These are phyloP conservation scores for Dichotomopilus funicola DNA, from an alignment of 2,329 filamentous ascomycete genomes.

Conservation along the genomic window DNA sequence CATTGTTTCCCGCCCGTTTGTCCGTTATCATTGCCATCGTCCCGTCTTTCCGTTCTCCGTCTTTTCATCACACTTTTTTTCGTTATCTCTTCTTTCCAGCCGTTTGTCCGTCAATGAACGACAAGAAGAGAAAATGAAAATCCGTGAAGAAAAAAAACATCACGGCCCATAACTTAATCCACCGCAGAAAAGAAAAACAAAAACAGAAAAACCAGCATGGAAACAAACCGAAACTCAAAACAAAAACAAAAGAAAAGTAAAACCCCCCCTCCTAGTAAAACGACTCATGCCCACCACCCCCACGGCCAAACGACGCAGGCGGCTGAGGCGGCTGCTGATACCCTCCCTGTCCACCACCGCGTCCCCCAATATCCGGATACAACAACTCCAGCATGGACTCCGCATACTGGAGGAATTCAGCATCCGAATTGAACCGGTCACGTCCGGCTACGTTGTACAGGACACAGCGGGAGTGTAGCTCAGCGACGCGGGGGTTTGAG, in stretches of 20 bases:
- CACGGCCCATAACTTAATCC: neutral
- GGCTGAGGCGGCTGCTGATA: neutral
- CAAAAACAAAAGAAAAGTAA: neutral
- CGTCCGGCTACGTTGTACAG: neutral
- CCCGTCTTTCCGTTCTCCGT: no score
- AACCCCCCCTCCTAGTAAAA: neutral
- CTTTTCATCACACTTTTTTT: no score
- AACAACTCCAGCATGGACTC: neutral
- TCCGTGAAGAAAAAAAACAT: neutral
- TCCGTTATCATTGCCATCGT: no score
- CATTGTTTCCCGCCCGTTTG: no score
- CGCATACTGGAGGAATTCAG: neutral
- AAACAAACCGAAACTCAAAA: neutral
- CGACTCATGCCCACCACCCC: neutral
- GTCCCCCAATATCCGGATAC: neutral
- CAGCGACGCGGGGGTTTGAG: neutral
- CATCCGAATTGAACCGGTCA: conserved; percentile 2
- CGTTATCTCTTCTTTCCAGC: no score
- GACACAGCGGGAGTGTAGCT: conserved; percentile 3
- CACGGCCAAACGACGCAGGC: neutral
- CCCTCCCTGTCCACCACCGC: neutral
- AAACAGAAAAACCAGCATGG: neutral
- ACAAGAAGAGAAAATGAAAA: neutral
- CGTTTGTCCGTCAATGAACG: neutral
- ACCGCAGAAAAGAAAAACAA: neutral